Evolutionary conservation across 139 green algal genomes (phyloP).

Genomic region (Monoraphidium neglectum): DNA sequence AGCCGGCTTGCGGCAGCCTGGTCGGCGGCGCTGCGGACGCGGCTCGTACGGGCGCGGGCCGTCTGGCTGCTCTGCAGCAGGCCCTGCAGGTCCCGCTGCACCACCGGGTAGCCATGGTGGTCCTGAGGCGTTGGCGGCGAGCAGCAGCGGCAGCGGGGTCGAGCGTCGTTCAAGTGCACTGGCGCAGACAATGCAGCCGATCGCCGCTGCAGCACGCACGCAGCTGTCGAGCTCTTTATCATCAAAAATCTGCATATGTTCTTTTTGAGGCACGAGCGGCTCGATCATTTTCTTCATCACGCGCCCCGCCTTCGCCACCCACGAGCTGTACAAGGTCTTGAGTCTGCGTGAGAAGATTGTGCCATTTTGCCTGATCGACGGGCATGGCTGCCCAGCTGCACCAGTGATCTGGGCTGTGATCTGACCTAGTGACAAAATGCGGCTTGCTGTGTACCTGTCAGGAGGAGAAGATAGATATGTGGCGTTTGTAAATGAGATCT

Average conservation of each 20-base stretch:
- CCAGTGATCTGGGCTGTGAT: too few relatives aligned
- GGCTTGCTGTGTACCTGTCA: too few relatives aligned
- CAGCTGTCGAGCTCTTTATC: too few relatives aligned
- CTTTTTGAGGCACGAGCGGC: too few relatives aligned
- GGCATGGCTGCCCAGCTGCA: too few relatives aligned
- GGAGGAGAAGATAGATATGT: too few relatives aligned
- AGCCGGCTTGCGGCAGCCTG: constrained; percentile 72
- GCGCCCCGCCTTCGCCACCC: not conserved
- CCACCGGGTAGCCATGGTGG: constrained; percentile 63
- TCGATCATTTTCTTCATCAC: not conserved
- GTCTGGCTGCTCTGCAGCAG: constrained; percentile 71
- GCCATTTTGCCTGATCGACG: not conserved
- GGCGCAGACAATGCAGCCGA: not conserved
- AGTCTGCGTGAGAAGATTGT: not conserved
- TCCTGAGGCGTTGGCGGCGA: constrained; percentile 63
- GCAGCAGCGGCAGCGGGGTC: too few relatives aligned
- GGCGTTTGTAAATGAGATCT: too few relatives aligned
- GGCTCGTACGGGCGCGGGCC: constrained; percentile 53
- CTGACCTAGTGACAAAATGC: too few relatives aligned
- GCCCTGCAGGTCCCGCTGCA: constrained; percentile 75
- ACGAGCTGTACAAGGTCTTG: not conserved
- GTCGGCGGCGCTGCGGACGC: constrained; percentile 55
- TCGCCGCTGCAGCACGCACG: not conserved
- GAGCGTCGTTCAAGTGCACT: too few relatives aligned
- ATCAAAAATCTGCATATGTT: too few relatives aligned